These are phyloP conservation scores for Neopestalotiopsis rosae DNA, from an alignment of 2,329 filamentous ascomycete species.

Conservation along the genomic window DNA sequence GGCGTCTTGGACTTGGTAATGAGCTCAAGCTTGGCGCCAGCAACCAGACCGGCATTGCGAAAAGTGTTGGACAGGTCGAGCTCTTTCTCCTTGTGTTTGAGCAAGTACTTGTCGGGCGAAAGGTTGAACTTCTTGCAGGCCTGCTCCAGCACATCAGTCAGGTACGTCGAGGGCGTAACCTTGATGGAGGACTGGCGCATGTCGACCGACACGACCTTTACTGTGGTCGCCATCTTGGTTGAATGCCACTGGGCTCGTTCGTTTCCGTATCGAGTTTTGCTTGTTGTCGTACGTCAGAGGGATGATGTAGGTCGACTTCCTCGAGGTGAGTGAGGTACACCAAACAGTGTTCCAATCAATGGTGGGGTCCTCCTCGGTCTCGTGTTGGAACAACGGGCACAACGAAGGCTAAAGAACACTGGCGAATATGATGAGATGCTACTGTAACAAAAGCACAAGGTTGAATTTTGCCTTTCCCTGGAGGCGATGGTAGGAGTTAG, in stretches of 20 bases:
- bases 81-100: conserved; percentile 89
- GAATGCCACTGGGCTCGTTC: background rate
- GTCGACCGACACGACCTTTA: conserved; percentile 84
- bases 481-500: background rate
- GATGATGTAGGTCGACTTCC: background rate
- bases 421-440: background rate
- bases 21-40: conserved; percentile 91
- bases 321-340: background rate
- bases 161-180: conserved; percentile 78
- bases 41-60: conserved; percentile 79
- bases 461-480: background rate
- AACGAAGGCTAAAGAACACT: background rate
- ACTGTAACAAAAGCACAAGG: background rate
- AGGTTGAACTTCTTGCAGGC: conserved; percentile 84
- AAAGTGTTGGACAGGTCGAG: conserved; percentile 86
- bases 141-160: conserved; percentile 86
- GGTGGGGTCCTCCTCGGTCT: background rate
- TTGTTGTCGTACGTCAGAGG: background rate
- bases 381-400: background rate
- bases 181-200: conserved; percentile 81
- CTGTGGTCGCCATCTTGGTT: conserved; percentile 77
- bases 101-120: conserved; percentile 72
- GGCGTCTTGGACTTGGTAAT: conserved; percentile 86
- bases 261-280: background rate
- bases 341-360: background rate